Evolutionary conservation across 495 filamentous ascomycete genomes (phyloP).

Genomic region (Penicillium longicatenatum): DNA sequence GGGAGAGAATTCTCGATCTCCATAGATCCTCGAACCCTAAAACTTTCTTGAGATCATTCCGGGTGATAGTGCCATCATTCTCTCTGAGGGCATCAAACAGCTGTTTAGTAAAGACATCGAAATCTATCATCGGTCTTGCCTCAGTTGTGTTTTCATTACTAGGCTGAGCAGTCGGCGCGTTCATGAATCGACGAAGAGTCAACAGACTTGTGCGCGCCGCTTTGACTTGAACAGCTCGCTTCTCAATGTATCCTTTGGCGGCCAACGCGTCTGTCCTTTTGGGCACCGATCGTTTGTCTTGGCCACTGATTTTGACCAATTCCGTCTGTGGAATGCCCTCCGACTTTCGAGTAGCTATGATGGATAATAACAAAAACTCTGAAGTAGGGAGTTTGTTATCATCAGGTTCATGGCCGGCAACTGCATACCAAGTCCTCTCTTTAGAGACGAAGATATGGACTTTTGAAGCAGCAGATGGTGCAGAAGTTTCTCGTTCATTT

Average conservation of each 20-base stretch:
- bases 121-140: constrained; percentile 37
- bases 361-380: constrained; percentile 75
- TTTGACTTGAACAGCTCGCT: constrained; percentile 66
- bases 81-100: constrained; percentile 51
- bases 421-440: constrained; percentile 71
- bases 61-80: constrained; percentile 47
- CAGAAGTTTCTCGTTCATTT: not conserved
- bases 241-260: constrained; percentile 82
- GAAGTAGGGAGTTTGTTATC: constrained; percentile 62
- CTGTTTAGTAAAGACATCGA: constrained; percentile 42
- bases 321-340: constrained; percentile 79
- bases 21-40: constrained; percentile 60
- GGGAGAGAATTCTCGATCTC: constrained; percentile 68
- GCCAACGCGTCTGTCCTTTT: constrained; percentile 74
- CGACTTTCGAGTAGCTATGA: constrained; percentile 72
- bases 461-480: constrained; percentile 2
- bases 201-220: constrained; percentile 67
- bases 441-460: constrained; percentile 60
- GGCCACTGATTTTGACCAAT: constrained; percentile 71
- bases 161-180: constrained; percentile 11
- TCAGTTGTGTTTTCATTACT: constrained; percentile 6
- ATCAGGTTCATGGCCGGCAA: constrained; percentile 81
- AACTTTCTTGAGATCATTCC: constrained; percentile 63
- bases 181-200: constrained; percentile 63
- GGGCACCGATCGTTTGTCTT: constrained; percentile 88